Percentiles rank a stretch among this genome's conserved stretches.
Conservation (phyloP, 345 rosid genomes). For the Ailanthus altissimus region DNA sequence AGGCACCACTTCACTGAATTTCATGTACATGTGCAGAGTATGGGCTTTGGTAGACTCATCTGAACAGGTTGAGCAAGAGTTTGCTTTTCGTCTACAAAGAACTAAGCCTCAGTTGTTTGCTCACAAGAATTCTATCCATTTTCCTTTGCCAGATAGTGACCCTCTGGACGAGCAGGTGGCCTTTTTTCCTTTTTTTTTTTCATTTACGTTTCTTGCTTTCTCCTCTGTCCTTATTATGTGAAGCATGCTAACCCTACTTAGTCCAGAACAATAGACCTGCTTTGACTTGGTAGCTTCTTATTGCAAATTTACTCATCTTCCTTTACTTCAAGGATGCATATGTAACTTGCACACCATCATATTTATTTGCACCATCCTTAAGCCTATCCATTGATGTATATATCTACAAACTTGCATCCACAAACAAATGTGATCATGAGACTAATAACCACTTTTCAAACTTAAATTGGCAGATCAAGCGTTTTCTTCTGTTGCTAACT, state of each 20-base stretch:
- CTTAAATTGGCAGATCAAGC: constrained; percentile 64
- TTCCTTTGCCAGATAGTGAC: constrained; percentile 76
- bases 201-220: background rate
- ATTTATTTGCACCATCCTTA: background rate
- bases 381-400: background rate
- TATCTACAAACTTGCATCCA: background rate
- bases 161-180: constrained; percentile 74
- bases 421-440: background rate
- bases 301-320: background rate
- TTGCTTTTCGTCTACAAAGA: constrained; percentile 41
- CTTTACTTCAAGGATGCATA: background rate
- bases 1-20: constrained; percentile 6
- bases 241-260: constrained; percentile 1
- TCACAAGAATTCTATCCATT: constrained; percentile 54
- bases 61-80: constrained; percentile 39
- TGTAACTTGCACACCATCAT: background rate
- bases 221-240: background rate
- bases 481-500: constrained; percentile 72
- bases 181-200: background rate
- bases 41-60: constrained; percentile 44
- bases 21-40: constrained; percentile 41
- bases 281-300: background rate
- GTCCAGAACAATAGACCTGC: background rate
- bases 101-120: constrained; percentile 72
- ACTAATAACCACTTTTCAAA: constrained; percentile 25